Conservation (phyloP, 2,329 filamentous ascomycete species). For the Penicillium sp. region DNA sequence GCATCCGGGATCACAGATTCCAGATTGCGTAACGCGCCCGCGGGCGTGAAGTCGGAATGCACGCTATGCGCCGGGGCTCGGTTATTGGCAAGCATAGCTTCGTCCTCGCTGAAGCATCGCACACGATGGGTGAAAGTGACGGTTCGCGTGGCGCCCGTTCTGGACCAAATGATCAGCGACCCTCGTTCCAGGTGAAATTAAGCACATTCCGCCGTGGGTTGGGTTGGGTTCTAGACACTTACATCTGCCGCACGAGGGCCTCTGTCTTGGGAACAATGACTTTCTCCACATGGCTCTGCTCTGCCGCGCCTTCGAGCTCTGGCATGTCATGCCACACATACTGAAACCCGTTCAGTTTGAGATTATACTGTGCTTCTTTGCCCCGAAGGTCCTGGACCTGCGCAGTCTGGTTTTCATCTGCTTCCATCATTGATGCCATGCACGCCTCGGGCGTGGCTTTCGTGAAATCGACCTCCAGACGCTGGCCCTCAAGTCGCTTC, state of each 20-base stretch:
- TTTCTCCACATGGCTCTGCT: constrained; percentile 17
- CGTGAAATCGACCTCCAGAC: constrained; percentile 1
- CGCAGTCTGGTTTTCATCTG: constrained; percentile 1
- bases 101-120: constrained; percentile 47
- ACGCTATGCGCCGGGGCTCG: constrained; percentile 23
- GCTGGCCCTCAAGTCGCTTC: neutral
- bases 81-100: constrained; percentile 18
- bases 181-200: neutral
- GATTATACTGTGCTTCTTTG: constrained; percentile 46
- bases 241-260: constrained; percentile 13
- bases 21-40: constrained; percentile 10
- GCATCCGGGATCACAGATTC: constrained; percentile 8
- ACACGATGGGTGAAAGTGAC: constrained; percentile 69
- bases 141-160: constrained; percentile 60
- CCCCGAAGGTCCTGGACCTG: constrained; percentile 49
- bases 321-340: constrained; percentile 39
- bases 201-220: neutral
- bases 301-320: constrained; percentile 38
- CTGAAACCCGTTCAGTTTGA: constrained; percentile 48
- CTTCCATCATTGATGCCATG: neutral
- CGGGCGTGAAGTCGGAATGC: constrained; percentile 25
- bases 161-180: constrained; percentile 29
- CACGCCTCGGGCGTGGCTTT: neutral
- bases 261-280: constrained; percentile 17
- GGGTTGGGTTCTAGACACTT: constrained; percentile 3